Conservation (phyloP, 176 grass and related monocot genomes). For the Alopecurus myosuroides region DNA sequence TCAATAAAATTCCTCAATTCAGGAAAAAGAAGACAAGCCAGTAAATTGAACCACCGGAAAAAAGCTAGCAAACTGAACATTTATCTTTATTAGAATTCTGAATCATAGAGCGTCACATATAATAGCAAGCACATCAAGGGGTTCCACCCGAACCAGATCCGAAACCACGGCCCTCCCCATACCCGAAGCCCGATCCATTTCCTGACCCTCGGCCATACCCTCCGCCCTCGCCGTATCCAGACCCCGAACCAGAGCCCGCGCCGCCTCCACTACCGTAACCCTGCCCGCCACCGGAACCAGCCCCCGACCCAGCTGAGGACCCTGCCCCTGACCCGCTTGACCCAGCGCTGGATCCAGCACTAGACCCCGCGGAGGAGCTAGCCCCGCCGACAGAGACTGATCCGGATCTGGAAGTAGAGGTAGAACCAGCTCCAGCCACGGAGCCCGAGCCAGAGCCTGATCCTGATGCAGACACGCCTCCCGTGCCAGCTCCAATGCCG, state of each 20-base stretch:
- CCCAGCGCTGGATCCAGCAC: constrained; percentile 18
- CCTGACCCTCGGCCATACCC: background rate
- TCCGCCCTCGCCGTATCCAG: constrained; percentile 10
- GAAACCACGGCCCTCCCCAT: constrained; percentile 21
- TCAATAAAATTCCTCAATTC: no score
- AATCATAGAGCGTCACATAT: background rate
- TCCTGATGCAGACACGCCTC: constrained; percentile 30
- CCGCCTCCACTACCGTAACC: background rate
- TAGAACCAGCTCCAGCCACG: constrained; percentile 16
- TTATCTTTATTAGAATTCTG: background rate
- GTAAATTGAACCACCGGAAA: background rate
- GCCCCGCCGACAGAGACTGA: constrained; percentile 33
- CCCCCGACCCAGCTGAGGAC: constrained; percentile 38
- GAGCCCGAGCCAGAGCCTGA: constrained; percentile 17
- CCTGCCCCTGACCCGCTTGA: constrained; percentile 24
- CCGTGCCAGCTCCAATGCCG: background rate
- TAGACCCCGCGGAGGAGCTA: constrained; percentile 40
- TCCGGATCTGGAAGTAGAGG: constrained; percentile 13
- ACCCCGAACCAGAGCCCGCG: background rate
- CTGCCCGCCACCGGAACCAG: constrained; percentile 8
- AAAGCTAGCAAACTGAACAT: background rate
- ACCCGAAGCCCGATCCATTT: background rate
- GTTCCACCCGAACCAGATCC: constrained; percentile 3
- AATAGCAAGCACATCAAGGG: background rate
- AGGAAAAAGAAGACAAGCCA: background rate